phyloP scores from a whole-genome alignment of 768 basidiomycete genomes.

The Panus rudis region DNA sequence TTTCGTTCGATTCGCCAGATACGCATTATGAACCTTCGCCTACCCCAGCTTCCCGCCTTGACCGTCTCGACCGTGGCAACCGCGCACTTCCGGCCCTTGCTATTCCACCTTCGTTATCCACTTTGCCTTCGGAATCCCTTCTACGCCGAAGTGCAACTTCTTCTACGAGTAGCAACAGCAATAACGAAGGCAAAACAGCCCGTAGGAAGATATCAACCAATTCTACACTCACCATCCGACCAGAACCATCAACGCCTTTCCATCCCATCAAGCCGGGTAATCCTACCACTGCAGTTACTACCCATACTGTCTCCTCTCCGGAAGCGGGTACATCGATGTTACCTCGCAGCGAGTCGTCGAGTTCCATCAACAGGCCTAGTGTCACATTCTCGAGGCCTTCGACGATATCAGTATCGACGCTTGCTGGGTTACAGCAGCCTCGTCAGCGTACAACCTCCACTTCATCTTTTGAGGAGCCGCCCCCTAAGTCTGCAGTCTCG shows the following conservation, averaged over 20 bases:
- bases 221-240: constrained; percentile 42
- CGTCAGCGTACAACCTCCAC: constrained; percentile 29
- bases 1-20: too few relatives aligned
- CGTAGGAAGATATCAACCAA: constrained; percentile 38
- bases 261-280: constrained; percentile 47
- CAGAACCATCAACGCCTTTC: constrained; percentile 29
- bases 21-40: constrained; percentile 43
- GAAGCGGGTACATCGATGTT: constrained; percentile 26
- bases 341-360: constrained; percentile 41
- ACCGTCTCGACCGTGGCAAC: constrained; percentile 31
- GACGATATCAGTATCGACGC: constrained; percentile 43
- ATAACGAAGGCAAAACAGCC: constrained; percentile 17
- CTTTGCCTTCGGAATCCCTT: constrained; percentile 51
- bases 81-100: constrained; percentile 42
- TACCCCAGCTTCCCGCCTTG: constrained; percentile 32
- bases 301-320: constrained; percentile 52
- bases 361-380: constrained; percentile 32
- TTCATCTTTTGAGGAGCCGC: constrained; percentile 17
- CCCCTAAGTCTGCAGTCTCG: constrained; percentile 6
- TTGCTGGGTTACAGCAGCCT: constrained; percentile 52
- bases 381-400: constrained; percentile 64
- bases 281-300: constrained; percentile 61
- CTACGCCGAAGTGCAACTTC: constrained; percentile 18
- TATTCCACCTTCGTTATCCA: constrained; percentile 53
- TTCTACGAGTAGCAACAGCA: constrained; percentile 5